Conservation (phyloP, 2,329 filamentous ascomycete genomes). For the Pseudocercospora pini-densiflorae region DNA sequence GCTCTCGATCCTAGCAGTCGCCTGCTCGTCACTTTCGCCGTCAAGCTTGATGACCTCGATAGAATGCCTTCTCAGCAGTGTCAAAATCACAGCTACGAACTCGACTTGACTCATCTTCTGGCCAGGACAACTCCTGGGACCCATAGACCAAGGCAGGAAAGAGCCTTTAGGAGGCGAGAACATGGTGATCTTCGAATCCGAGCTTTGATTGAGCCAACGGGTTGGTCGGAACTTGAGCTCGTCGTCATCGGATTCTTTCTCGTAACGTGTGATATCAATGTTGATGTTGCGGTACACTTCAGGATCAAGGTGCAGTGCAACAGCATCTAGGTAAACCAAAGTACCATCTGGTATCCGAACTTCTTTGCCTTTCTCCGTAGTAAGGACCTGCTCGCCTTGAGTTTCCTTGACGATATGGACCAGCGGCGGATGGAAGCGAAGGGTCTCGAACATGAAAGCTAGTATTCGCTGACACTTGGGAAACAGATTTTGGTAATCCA, state of each 20-base stretch:
- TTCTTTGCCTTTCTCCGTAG: conserved; percentile 35
- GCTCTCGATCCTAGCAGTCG: conserved; percentile 30
- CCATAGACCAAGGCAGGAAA: conserved; percentile 55
- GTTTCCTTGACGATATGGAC: conserved; percentile 44
- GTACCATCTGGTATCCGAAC: conserved; percentile 39
- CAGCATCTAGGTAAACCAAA: conserved; percentile 44
- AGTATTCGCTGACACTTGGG: conserved; percentile 51
- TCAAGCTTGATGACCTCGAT: conserved; percentile 32
- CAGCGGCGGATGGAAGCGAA: conserved; percentile 48
- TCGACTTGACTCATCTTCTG: conserved; percentile 62
- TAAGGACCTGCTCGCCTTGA: conserved; percentile 38
- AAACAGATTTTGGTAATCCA: conserved; percentile 51
- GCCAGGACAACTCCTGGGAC: conserved; percentile 57
- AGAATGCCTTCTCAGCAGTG: conserved; percentile 37
- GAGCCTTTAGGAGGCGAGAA: conserved; percentile 46
- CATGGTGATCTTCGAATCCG: conserved; percentile 25
- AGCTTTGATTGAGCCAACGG: conserved; percentile 45
- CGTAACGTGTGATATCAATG: conserved; percentile 3
- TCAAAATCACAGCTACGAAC: conserved; percentile 54
- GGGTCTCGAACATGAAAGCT: conserved; percentile 56
- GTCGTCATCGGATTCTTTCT: conserved; percentile 32
- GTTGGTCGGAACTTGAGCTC: conserved; percentile 45
- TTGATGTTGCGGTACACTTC: conserved; percentile 35
- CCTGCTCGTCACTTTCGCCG: conserved; percentile 22
- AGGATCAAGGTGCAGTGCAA: conserved; percentile 37